Conservation (phyloP, 1,284 basidiomycete species). For the Coniferiporia weirii region DNA sequence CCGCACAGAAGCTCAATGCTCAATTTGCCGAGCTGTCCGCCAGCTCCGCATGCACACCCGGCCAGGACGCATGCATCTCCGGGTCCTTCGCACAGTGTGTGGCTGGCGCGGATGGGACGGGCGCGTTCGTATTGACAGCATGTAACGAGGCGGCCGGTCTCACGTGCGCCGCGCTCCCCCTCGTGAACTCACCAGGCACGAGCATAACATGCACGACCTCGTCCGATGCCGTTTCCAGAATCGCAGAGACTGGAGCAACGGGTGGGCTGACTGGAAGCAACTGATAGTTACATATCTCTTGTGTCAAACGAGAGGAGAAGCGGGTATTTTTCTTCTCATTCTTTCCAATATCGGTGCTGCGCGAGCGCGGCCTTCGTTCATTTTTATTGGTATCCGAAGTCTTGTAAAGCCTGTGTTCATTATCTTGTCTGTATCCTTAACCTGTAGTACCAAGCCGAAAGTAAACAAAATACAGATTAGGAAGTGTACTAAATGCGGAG, state of each 20-base stretch:
- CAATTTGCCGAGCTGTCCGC: constrained; percentile 19
- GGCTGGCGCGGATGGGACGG: constrained; percentile 29
- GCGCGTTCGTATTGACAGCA: constrained; percentile 19
- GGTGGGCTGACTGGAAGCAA: constrained; percentile 38
- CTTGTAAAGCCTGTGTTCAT: too few relatives aligned
- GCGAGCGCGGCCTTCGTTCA: not conserved
- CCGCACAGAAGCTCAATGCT: constrained; percentile 21
- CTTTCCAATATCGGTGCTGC: not conserved
- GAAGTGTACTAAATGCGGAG: too few relatives aligned
- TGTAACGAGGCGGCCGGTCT: constrained; percentile 33
- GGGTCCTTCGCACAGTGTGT: constrained; percentile 36
- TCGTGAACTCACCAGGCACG: constrained; percentile 46
- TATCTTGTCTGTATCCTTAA: too few relatives aligned
- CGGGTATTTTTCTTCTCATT: too few relatives aligned
- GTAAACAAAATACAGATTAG: too few relatives aligned
- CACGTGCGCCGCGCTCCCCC: constrained; percentile 48
- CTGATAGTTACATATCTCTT: not conserved
- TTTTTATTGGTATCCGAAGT: not conserved
- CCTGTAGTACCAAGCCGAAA: too few relatives aligned
- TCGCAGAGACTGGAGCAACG: constrained; percentile 40
- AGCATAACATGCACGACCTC: constrained; percentile 41
- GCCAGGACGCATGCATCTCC: constrained; percentile 40
- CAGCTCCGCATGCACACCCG: constrained; percentile 29
- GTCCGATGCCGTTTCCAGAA: constrained; percentile 36
- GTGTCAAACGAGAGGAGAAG: too few relatives aligned